phyloP scores from a whole-genome alignment of 1,139 yeast genomes.

The Oligophagozyma castellii region DNA sequence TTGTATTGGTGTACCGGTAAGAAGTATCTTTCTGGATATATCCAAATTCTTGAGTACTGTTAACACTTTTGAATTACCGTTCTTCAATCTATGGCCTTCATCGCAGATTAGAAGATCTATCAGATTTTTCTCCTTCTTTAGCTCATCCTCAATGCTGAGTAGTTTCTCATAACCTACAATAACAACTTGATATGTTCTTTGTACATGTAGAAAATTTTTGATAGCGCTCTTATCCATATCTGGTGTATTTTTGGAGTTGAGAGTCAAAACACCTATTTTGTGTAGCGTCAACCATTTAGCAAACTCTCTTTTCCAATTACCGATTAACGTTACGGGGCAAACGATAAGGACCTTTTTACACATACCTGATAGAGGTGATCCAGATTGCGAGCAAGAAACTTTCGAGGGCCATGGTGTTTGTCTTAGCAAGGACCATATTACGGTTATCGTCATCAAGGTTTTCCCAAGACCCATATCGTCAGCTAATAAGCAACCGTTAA shows the following conservation, averaged over 20 bases:
- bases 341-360: conserved; percentile 53
- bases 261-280: conserved; percentile 44
- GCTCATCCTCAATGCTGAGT: conserved; percentile 29
- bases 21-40: conserved; percentile 43
- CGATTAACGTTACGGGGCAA: conserved; percentile 83
- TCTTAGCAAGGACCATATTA: conserved; percentile 71
- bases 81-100: conserved; percentile 85
- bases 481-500: conserved; percentile 69
- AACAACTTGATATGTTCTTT: conserved; percentile 68
- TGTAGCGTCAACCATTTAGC: conserved; percentile 74
- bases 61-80: conserved; percentile 52
- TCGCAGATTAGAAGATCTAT: conserved; percentile 74
- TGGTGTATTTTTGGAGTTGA: conserved; percentile 33
- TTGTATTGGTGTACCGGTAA: conserved; percentile 93
- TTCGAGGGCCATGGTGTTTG: conserved; percentile 43
- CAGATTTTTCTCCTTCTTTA: conserved; percentile 33
- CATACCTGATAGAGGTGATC: conserved; percentile 18
- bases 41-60: conserved; percentile 45
- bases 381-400: conserved; percentile 17
- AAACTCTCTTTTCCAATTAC: conserved; percentile 84
- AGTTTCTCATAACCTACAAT: conserved; percentile 77
- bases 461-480: conserved; percentile 98
- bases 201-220: conserved; percentile 42
- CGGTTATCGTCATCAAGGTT: conserved; percentile 70
- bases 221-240: conserved; percentile 48